phyloP scores from a whole-genome alignment of 2,329 filamentous ascomycete genomes.

The Diatrype stigma region DNA sequence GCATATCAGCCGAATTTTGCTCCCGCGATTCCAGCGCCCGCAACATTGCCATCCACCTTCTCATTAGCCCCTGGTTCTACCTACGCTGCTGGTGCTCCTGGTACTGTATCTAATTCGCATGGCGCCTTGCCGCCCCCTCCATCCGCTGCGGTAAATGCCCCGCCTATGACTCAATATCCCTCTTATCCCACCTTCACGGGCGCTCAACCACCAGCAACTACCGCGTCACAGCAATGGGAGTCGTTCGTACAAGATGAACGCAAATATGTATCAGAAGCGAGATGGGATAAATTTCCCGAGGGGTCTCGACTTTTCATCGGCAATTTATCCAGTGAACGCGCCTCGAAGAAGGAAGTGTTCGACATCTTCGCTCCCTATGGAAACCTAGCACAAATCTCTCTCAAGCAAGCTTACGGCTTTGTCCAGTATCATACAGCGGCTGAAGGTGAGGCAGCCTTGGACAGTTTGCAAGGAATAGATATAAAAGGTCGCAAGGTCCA shows the following conservation, averaged over 20 bases:
- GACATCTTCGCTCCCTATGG: constrained; percentile 84
- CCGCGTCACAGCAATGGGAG: constrained; percentile 56
- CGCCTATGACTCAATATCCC: constrained; percentile 13
- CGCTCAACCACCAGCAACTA: constrained; percentile 6
- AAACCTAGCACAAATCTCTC: constrained; percentile 85
- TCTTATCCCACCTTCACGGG: constrained; percentile 5
- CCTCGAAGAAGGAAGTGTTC: constrained; percentile 91
- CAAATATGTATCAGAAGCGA: constrained; percentile 70
- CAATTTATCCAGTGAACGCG: constrained; percentile 87
- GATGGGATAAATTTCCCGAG: constrained; percentile 76
- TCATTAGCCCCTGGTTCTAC: constrained; percentile 30
- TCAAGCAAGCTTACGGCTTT: constrained; percentile 96
- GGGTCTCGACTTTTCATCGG: constrained; percentile 79
- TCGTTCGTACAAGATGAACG: constrained; percentile 69
- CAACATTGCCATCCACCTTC: constrained; percentile 8
- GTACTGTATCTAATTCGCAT: constrained; percentile 27
- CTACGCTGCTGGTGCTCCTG: constrained; percentile 32
- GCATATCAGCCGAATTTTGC: constrained; percentile 28
- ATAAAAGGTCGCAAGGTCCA: constrained; percentile 91
- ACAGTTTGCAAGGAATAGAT: constrained; percentile 72
- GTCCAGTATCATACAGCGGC: constrained; percentile 81
- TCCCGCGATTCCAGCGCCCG: constrained; percentile 25
- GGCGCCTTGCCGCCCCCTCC: constrained; percentile 28
- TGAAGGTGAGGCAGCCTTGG: constrained; percentile 71
- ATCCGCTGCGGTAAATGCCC: constrained; percentile 24